These are phyloP conservation scores for Ophiostoma populinum DNA, from an alignment of 2,329 filamentous ascomycete genomes.

Conservation along the genomic window DNA sequence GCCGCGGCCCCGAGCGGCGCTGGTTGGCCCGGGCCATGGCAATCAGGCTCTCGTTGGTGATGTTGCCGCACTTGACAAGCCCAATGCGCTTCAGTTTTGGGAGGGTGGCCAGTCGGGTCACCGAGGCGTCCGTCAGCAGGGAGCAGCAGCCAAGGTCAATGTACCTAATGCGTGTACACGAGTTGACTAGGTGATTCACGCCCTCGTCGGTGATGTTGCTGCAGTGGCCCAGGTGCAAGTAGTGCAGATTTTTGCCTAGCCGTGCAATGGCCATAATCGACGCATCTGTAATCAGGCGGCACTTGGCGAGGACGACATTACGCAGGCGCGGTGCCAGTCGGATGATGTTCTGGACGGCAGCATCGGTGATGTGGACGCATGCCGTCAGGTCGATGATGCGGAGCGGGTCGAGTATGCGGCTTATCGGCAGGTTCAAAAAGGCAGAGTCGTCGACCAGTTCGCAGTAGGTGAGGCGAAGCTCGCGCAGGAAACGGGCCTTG, in stretches of 20 bases:
- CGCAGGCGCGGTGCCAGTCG: slow-evolving; percentile 70
- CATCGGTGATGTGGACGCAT: slow-evolving; percentile 68
- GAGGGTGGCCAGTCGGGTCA: slow-evolving; percentile 65
- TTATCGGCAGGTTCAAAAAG: slow-evolving; percentile 59
- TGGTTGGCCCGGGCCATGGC: slow-evolving; percentile 59
- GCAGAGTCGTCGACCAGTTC: slow-evolving; percentile 72
- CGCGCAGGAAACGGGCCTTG: slow-evolving; percentile 68
- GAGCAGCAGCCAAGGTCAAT: slow-evolving; percentile 95
- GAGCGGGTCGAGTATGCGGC: slow-evolving; percentile 63
- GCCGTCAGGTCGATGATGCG: slow-evolving; percentile 89
- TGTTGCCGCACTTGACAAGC: slow-evolving; percentile 78
- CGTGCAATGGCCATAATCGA: slow-evolving; percentile 75
- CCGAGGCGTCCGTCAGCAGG: slow-evolving; percentile 77
- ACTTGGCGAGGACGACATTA: slow-evolving; percentile 89
- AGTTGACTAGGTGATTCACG: slow-evolving; percentile 65
- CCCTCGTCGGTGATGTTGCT: slow-evolving; percentile 77
- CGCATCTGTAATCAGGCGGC: slow-evolving; percentile 76
- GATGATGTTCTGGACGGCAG: slow-evolving; percentile 77
- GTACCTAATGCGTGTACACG: slow-evolving; percentile 87
- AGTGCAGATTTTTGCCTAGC: slow-evolving; percentile 90
- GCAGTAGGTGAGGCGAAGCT: slow-evolving; percentile 76
- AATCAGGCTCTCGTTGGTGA: slow-evolving; percentile 79
- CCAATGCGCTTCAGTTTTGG: slow-evolving; percentile 92
- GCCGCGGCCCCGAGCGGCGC: too few relatives aligned
- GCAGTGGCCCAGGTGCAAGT: slow-evolving; percentile 90